Evolutionary conservation across 2,329 filamentous ascomycete species (phyloP).

Genomic region (Ophiostoma australiae): DNA sequence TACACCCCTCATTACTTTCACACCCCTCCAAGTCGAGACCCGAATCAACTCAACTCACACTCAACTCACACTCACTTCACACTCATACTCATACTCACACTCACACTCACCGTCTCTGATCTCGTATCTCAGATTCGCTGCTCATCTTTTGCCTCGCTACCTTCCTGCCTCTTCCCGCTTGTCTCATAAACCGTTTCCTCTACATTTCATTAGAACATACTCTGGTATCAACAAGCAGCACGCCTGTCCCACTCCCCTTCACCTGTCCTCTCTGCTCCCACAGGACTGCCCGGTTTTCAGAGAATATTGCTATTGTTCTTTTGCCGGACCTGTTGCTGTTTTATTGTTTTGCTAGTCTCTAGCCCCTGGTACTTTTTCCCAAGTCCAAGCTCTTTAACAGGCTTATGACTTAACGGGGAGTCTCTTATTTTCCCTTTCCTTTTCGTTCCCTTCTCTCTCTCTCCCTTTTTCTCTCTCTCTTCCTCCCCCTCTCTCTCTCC

Average conservation of each 20-base stretch:
- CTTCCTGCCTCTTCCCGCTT: constrained; percentile 9
- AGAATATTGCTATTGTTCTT: neutral
- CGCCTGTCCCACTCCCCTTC: neutral
- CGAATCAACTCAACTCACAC: neutral
- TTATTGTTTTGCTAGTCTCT: neutral
- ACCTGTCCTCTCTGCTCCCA: too few species aligned
- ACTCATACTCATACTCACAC: neutral
- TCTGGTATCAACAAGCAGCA: neutral
- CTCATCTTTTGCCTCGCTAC: constrained; percentile 3
- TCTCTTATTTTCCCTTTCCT: constrained; percentile 13
- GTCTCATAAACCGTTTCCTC: constrained; percentile 11
- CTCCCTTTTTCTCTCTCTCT: neutral
- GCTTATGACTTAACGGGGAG: constrained; percentile 6
- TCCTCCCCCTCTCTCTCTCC: neutral
- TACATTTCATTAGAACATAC: neutral
- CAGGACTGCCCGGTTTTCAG: neutral
- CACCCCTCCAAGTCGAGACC: neutral
- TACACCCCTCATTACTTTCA: constrained; percentile 10
- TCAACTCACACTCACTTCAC: neutral
- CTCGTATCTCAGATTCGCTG: too few species aligned
- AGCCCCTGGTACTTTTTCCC: neutral
- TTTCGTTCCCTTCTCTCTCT: constrained; percentile 16
- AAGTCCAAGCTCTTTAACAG: neutral
- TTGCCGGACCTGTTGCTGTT: neutral
- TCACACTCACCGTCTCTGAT: too few species aligned